Conservation (phyloP, 768 basidiomycete genomes). For the Gloeostereum incarnatum region DNA sequence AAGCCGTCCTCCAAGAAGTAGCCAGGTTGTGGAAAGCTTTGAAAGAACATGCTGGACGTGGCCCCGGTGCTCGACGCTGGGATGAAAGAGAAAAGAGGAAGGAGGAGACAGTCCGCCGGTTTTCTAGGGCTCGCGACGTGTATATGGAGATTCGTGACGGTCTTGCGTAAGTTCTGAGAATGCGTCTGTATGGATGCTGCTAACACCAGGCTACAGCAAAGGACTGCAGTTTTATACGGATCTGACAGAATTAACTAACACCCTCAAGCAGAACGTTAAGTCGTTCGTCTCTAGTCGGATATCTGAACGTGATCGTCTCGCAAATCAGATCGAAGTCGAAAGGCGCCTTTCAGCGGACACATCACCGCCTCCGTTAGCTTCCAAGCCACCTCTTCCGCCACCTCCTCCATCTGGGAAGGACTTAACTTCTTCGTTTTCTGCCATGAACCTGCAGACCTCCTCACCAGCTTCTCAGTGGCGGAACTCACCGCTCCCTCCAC, state of each 20-base stretch:
- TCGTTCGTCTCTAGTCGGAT: constrained; percentile 56
- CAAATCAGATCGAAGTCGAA: constrained; percentile 63
- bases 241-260: constrained; percentile 51
- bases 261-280: constrained; percentile 48
- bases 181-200: too few species aligned
- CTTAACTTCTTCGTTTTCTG: constrained; percentile 43
- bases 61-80: constrained; percentile 69
- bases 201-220: constrained; percentile 41
- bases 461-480: constrained; percentile 19
- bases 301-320: constrained; percentile 61
- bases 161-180: constrained; percentile 54
- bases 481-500: constrained; percentile 6
- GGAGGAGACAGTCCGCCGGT: constrained; percentile 63
- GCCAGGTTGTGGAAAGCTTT: constrained; percentile 65
- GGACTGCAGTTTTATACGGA: constrained; percentile 87
- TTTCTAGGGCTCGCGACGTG: constrained; percentile 68
- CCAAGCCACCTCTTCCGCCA: constrained; percentile 36
- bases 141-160: constrained; percentile 87
- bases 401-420: constrained; percentile 26
- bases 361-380: constrained; percentile 36
- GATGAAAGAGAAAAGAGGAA: constrained; percentile 76
- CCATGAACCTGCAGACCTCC: constrained; percentile 38
- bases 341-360: constrained; percentile 42
- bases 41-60: constrained; percentile 65
- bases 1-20: constrained; percentile 65